Percentiles rank a stretch among this genome's conserved stretches.
These are phyloP conservation scores for Metschnikowia noctiluminum DNA, from an alignment of 805 yeast genomes.

Conservation along the genomic window DNA sequence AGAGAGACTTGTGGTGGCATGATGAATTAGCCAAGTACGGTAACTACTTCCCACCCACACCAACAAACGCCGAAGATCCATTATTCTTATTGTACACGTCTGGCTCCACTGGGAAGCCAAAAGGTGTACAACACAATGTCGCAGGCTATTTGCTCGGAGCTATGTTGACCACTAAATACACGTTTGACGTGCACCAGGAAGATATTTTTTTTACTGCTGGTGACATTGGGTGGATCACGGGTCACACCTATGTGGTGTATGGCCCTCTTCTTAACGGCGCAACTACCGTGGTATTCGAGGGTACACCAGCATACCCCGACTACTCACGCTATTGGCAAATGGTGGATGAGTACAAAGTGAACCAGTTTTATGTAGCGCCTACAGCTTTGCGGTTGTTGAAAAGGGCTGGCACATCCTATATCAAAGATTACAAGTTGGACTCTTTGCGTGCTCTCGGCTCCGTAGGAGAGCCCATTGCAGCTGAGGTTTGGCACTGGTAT, in stretches of 20 bases:
- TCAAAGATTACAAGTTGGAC: slow-evolving; percentile 74
- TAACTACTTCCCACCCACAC: slow-evolving; percentile 80
- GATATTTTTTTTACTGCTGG: slow-evolving; percentile 95
- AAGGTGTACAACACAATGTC: slow-evolving; percentile 94
- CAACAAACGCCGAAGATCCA: slow-evolving; percentile 92
- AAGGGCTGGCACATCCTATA: slow-evolving; percentile 84
- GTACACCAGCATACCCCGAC: slow-evolving; percentile 96
- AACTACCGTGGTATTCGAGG: slow-evolving; percentile 90
- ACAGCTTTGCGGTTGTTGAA: slow-evolving; percentile 90
- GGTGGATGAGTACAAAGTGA: slow-evolving; percentile 84
- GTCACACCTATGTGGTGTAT: slow-evolving; percentile 92
- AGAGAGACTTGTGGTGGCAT: slow-evolving; percentile 95
- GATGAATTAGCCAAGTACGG: slow-evolving; percentile 80
- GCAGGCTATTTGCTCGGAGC: slow-evolving; percentile 96
- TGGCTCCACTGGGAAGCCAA: slow-evolving; percentile 97
- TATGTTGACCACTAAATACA: slow-evolving; percentile 84
- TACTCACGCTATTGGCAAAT: slow-evolving; percentile 97
- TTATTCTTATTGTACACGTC: slow-evolving; percentile 93
- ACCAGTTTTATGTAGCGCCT: slow-evolving; percentile 97
- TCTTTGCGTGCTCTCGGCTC: slow-evolving; percentile 93
- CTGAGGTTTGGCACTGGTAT: slow-evolving; percentile 99
- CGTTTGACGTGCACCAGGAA: slow-evolving; percentile 85
- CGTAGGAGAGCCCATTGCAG: slow-evolving; percentile 98
- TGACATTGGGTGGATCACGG: slow-evolving; percentile 99
- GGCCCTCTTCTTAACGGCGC: slow-evolving; percentile 89